Evolutionary conservation across 345 rosid genomes (phyloP), one percentile per base, ranked within the genome.

Genomic region (Citrus maxima): DNA sequence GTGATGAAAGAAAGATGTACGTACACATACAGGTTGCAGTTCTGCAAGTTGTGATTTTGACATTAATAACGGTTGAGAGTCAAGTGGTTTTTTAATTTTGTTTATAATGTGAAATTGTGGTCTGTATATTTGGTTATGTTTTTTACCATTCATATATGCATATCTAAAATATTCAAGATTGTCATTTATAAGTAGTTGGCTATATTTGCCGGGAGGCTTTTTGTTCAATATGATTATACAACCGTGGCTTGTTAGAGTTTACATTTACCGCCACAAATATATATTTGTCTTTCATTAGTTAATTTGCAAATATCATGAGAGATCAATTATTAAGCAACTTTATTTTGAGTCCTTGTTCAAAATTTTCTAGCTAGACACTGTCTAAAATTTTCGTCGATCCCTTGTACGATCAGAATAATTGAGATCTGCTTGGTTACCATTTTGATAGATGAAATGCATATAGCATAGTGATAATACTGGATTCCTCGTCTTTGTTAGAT

Each of bases 131-230:
- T 46, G 14, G 22, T 25, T 67, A 12, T 38, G 24, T 67, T 37
- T 67, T 6, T 67, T 30, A 37, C 49, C 7, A 67, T 38, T 22
- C 54, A n/a, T 38, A 67, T 22, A 32, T 64, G 34, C 34, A 16
- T 13, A 30, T 37, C n/a, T 37, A 67, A 8, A 34, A 34, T 32
- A 65, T 38, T 24, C 27, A 22, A 16, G 14, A 7, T 27, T 28
- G 73, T 46, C 59, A 70, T 70, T 49, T 49, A 49, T 8, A 25
- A 51, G 60, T 51, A 28, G 74, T 70, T 70, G 61, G 72, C 40
- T 4, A 19, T 9, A 7, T 51, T 4, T 28, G 38, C 13, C 34
- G 9, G 3, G 56, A 25, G 30, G 12, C 24, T 12, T 8, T 67
- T 1, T 4, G 12, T 13, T 28, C 28, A 19, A 3, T 12, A 7